Conservation (phyloP, 2,329 filamentous ascomycete genomes). For the Monosporascus sp. region DNA sequence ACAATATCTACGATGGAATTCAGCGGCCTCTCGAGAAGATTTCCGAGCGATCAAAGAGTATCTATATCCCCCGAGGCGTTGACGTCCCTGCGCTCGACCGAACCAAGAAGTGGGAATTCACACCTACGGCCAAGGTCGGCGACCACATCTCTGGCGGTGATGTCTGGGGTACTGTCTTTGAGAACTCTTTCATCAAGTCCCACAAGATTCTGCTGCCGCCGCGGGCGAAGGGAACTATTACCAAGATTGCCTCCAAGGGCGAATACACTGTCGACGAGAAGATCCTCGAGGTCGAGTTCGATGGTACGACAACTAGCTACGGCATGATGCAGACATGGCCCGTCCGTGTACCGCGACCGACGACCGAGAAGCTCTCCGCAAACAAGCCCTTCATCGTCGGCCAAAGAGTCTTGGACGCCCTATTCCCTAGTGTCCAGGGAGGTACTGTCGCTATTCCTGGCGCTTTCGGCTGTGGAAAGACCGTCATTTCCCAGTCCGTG, state of each 20-base stretch:
- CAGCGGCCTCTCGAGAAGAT: conserved; percentile 90
- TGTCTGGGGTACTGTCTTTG: conserved; percentile 88
- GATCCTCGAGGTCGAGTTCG: conserved; percentile 92
- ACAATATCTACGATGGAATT: conserved; percentile 99
- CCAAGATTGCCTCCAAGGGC: conserved; percentile 81
- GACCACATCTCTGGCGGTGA: conserved; percentile 97
- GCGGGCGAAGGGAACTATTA: conserved; percentile 85
- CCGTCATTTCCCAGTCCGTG: conserved; percentile 95
- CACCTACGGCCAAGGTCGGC: conserved; percentile 83
- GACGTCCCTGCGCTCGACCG: conserved; percentile 82
- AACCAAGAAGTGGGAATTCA: conserved; percentile 94
- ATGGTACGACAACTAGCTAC: conserved; percentile 89
- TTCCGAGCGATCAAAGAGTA: conserved; percentile 69
- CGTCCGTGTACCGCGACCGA: conserved; percentile 89
- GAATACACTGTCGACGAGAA: conserved; percentile 92
- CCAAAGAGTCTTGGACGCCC: conserved; percentile 90
- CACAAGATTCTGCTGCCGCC: conserved; percentile 93
- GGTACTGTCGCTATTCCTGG: conserved; percentile 97
- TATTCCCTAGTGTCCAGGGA: conserved; percentile 95
- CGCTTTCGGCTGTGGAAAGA: conserved; percentile 98
- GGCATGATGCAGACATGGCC: conserved; percentile 99
- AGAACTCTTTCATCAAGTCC: conserved; percentile 90
- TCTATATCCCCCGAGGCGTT: conserved; percentile 97
- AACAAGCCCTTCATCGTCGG: conserved; percentile 92
- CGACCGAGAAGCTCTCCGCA: conserved; percentile 85